Base-by-base conservation (phyloP, 371 early-diverging fungal genomes). In the Mucor mucedo region DNA sequence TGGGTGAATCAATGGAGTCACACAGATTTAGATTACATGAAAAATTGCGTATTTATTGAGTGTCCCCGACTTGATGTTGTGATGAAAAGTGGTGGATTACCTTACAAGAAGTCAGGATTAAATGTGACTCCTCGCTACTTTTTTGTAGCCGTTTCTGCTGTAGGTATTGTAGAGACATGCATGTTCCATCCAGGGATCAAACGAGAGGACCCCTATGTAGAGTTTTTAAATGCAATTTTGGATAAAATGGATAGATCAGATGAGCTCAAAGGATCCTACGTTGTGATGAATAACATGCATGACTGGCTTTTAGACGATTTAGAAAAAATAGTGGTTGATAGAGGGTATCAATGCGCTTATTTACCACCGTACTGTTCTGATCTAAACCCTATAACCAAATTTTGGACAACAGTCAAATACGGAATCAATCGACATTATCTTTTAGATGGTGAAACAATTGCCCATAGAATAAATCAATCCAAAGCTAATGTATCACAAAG, bases 261-360 rank as follows among this genome's bases (percentile, higher is more conserved):
- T 3, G 47, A 47, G 21, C 6, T 3, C 21, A 27, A 47, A 9
- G 27, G 47, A 6, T 21, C 4, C 0, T 47, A 47, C 21, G 9
- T 47, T 7, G 47, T 47, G 9, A 47, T 47, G 47, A 47, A 9
- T 9, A 27, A 27, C 5, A 47, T 47, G 47, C 47, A 47, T 47
- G 47, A 47, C 27, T 47, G 47, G 47, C 47, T 47, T 27, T 47
- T 47, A 21, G 47, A 47, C 21, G 47, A 47, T 47, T 47, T 47
- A 6, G 47, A 47, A 27, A 21, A 21, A 47, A 47, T 47, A 0
- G 27, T 47, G 8, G 8, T 21, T 4, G 47, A 47, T 47, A 16
- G 47, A 8, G 47, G 47, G 5, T 47, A 47, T 21, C 47, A 47
- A 21, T 47, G 47, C 27, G 47, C 9, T n/a, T 21, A 47, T 47